Evolutionary conservation across 768 basidiomycete species (phyloP).

Genomic region (Phylloporus arenicola): DNA sequence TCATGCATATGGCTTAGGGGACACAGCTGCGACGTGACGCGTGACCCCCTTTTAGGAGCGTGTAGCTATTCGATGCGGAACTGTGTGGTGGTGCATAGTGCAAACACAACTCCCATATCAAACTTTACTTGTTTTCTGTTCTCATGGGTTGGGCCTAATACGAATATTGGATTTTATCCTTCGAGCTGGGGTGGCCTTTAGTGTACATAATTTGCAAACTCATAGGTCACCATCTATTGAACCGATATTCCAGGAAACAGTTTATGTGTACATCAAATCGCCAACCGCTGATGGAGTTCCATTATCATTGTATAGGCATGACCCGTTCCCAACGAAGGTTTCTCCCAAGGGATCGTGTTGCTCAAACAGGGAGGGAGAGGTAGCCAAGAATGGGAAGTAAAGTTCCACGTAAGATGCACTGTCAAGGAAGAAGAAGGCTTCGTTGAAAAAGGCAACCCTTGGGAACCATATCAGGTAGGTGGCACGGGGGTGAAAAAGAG

Average conservation of each 20-base stretch:
- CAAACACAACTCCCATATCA: too few species aligned
- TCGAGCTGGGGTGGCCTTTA: too few species aligned
- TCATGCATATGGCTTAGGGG: neutral
- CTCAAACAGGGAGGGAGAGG: constrained; percentile 23
- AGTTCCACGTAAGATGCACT: constrained; percentile 26
- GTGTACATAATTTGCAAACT: too few species aligned
- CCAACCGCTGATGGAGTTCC: constrained; percentile 24
- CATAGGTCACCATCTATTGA: too few species aligned
- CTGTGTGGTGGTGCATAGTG: too few species aligned
- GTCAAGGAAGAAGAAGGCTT: constrained; percentile 35
- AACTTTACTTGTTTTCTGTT: too few species aligned
- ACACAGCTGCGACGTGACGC: neutral
- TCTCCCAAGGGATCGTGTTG: constrained; percentile 15
- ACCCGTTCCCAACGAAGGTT: constrained; percentile 23
- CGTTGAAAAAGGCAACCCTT: constrained; percentile 30
- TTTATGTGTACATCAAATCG: constrained; percentile 20
- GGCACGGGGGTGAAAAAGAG: neutral
- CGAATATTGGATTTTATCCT: too few species aligned
- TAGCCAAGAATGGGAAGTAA: constrained; percentile 36
- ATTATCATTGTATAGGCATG: constrained; percentile 31
- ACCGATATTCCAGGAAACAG: neutral
- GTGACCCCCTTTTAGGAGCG: neutral
- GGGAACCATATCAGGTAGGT: neutral
- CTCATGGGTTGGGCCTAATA: too few species aligned
- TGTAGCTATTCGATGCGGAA: too few species aligned